A percentile compares a stretch with the other conserved stretches of the same genome.
Conservation (phyloP, 306 rosid species). For the Senna siamea region DNA sequence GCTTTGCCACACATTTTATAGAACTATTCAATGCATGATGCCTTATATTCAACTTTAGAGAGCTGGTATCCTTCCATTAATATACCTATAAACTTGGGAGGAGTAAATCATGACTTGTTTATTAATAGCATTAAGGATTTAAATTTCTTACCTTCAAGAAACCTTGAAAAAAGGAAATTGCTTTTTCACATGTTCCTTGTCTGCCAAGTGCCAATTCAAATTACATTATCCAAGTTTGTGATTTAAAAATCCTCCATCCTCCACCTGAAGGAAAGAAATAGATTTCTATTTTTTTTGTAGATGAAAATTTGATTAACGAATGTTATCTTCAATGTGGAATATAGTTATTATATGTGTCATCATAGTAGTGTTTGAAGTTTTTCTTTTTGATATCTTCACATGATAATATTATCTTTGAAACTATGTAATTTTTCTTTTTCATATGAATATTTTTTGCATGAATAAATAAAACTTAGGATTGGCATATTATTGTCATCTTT, state of each 20-base stretch:
- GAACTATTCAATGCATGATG: too few relatives aligned
- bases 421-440: neutral
- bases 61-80: too few relatives aligned
- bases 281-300: too few relatives aligned
- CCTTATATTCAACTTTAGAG: too few relatives aligned
- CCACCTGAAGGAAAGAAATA: too few relatives aligned
- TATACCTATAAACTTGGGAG: too few relatives aligned
- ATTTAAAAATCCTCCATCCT: neutral
- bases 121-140: too few relatives aligned
- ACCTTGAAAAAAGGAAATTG: too few relatives aligned
- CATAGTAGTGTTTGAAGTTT: neutral
- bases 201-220: neutral
- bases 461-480: neutral
- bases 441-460: neutral
- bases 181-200: constrained; percentile 3
- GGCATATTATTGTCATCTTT: neutral
- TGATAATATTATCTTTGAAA: neutral
- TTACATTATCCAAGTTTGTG: neutral
- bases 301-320: neutral
- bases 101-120: too few relatives aligned
- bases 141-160: too few relatives aligned
- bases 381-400: neutral
- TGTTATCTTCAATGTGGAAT: neutral
- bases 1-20: neutral
- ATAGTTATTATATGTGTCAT: neutral